Evolutionary conservation across 1,284 basidiomycete species (phyloP).

Genomic region (Trichosporon asahii): DNA sequence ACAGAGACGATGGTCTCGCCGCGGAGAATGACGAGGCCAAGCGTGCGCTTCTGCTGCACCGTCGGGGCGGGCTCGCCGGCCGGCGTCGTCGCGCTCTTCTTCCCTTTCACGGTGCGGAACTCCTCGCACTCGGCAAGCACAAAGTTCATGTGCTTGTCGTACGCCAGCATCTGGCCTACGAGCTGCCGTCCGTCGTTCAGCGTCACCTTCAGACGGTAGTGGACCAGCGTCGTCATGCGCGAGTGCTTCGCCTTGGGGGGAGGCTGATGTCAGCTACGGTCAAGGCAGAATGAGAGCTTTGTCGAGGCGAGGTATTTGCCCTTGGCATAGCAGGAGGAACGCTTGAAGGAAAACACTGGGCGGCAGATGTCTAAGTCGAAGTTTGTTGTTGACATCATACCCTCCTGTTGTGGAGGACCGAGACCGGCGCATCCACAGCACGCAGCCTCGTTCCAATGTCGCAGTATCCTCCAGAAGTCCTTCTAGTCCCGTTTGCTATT

Average conservation of each 20-base stretch:
- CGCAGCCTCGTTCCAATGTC: not conserved
- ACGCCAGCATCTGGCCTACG: slow-evolving; percentile 97
- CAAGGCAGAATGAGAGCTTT: not conserved
- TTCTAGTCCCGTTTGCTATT: not conserved
- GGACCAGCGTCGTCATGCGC: slow-evolving; percentile 96
- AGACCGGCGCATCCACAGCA: not conserved
- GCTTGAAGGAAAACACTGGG: no score
- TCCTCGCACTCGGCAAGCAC: slow-evolving; percentile 97
- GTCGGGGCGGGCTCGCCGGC: slow-evolving; percentile 62
- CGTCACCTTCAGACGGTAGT: slow-evolving; percentile 95
- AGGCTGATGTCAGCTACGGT: slow-evolving; percentile 19
- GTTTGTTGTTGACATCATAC: not conserved
- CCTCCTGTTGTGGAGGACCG: not conserved
- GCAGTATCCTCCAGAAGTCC: not conserved
- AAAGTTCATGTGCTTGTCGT: slow-evolving; percentile 99
- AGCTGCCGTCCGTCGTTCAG: slow-evolving; percentile 95
- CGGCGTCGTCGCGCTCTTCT: slow-evolving; percentile 49
- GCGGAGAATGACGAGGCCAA: slow-evolving; percentile 92
- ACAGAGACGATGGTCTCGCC: slow-evolving; percentile 96
- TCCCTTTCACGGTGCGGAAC: slow-evolving; percentile 71
- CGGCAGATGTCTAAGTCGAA: no score
- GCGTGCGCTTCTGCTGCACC: slow-evolving; percentile 92
- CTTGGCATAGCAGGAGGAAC: no score
- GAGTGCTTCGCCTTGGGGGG: slow-evolving; percentile 88
- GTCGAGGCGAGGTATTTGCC: no score